Conservation (phyloP, 164 flowering plant species). For the Kingdonia uniflora region DNA sequence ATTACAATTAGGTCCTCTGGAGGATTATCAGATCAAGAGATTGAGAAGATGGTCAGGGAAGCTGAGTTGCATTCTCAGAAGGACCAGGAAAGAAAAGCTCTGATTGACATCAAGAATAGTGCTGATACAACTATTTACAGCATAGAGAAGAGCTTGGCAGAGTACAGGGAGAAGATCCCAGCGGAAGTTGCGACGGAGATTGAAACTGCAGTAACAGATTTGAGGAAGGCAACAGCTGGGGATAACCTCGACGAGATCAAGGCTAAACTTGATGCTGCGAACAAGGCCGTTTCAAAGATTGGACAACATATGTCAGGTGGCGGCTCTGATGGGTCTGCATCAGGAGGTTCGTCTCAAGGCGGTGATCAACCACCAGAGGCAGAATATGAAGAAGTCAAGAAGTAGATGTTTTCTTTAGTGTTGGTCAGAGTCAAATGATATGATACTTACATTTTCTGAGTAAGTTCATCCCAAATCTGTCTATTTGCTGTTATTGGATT, state of each 20-base stretch:
- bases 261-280: constrained; percentile 42
- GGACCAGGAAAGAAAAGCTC: constrained; percentile 36
- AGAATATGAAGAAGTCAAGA: constrained; percentile 52
- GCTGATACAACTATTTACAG: constrained; percentile 47
- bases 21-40: constrained; percentile 44
- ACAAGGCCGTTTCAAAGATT: constrained; percentile 45
- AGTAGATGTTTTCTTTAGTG: constrained; percentile 10
- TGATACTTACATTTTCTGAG: too few species aligned
- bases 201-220: constrained; percentile 29
- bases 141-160: constrained; percentile 43
- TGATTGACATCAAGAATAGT: constrained; percentile 36
- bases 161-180: constrained; percentile 41
- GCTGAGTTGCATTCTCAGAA: constrained; percentile 43
- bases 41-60: constrained; percentile 46
- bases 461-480: too few species aligned
- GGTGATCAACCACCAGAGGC: constrained; percentile 51
- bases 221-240: constrained; percentile 25
- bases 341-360: constrained; percentile 26
- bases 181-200: constrained; percentile 33
- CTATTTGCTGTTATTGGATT: too few species aligned
- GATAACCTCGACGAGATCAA: constrained; percentile 37
- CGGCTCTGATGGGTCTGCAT: constrained; percentile 18
- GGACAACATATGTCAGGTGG: constrained; percentile 38
- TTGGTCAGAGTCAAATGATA: too few species aligned
- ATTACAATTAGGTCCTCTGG: constrained; percentile 49